Conservation (phyloP, 768 basidiomycete genomes). For the Erythrobasidium yunnanense region DNA sequence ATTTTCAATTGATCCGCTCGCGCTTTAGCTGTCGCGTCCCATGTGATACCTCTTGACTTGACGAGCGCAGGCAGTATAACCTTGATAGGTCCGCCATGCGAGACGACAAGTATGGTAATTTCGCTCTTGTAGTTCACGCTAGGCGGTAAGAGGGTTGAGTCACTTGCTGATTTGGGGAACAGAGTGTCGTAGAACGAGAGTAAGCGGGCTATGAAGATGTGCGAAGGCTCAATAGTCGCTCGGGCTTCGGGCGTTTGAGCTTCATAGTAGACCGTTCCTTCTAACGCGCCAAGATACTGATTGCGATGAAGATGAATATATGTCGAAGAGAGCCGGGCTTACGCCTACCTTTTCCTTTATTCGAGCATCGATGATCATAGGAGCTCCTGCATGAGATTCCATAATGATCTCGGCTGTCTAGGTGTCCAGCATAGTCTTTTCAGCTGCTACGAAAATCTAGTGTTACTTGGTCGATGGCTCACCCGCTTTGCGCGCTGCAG, state of each 20-base stretch:
- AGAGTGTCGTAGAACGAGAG: conserved; percentile 8
- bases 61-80: neutral
- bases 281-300: conserved; percentile 12
- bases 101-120: conserved; percentile 14
- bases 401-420: conserved; percentile 23
- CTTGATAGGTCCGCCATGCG: conserved; percentile 25
- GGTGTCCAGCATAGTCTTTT: neutral
- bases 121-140: neutral
- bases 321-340: too few species aligned
- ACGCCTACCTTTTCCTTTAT: conserved; percentile 21
- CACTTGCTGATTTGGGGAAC: neutral
- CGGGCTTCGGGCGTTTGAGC: neutral
- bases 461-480: too few species aligned
- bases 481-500: conserved; percentile 1
- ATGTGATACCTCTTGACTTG: neutral
- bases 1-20: neutral
- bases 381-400: conserved; percentile 5
- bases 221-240: conserved; percentile 5
- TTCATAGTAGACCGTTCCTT: conserved; percentile 10
- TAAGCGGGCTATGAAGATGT: conserved; percentile 6
- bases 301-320: too few species aligned
- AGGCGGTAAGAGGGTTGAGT: neutral
- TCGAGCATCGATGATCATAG: conserved; percentile 1
- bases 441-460: too few species aligned
- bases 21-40: neutral